Conservation (phyloP, 768 basidiomycete species). For the Collybia nuda region DNA sequence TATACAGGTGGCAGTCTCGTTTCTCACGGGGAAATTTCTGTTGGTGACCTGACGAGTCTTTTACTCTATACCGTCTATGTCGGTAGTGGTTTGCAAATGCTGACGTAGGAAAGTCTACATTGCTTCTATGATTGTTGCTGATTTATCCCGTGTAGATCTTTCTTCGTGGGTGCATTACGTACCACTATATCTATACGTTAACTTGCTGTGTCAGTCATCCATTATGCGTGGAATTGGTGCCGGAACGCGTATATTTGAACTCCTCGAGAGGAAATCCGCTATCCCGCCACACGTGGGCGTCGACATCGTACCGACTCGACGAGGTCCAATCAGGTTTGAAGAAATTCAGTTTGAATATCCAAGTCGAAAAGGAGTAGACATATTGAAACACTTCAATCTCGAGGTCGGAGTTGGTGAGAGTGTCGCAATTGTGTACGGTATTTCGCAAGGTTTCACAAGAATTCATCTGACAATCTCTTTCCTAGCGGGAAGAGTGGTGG, state of each 20-base stretch:
- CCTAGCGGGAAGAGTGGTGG: slow-evolving; percentile 87
- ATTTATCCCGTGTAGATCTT: slow-evolving; percentile 34
- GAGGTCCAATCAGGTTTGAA: slow-evolving; percentile 79
- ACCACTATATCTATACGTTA: slow-evolving; percentile 32
- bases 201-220: slow-evolving; percentile 55
- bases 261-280: slow-evolving; percentile 77
- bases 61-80: slow-evolving; percentile 92
- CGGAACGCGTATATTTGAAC: slow-evolving; percentile 89
- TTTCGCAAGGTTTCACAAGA: neutral
- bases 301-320: slow-evolving; percentile 50
- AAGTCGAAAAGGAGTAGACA: slow-evolving; percentile 74
- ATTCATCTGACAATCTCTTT: slow-evolving; percentile 4
- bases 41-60: slow-evolving; percentile 88
- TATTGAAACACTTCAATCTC: slow-evolving; percentile 82
- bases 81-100: slow-evolving; percentile 75
- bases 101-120: slow-evolving; percentile 52
- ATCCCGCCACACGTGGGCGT: slow-evolving; percentile 68
- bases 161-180: slow-evolving; percentile 43
- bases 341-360: slow-evolving; percentile 89
- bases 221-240: slow-evolving; percentile 98
- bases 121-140: slow-evolving; percentile 1
- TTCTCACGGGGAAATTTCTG: slow-evolving; percentile 81
- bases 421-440: slow-evolving; percentile 87
- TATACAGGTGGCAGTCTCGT: slow-evolving; percentile 84
- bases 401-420: slow-evolving; percentile 83